These are phyloP conservation scores for Fusarium drepaniforme DNA, from an alignment of 2,329 filamentous ascomycete genomes.

Conservation along the genomic window DNA sequence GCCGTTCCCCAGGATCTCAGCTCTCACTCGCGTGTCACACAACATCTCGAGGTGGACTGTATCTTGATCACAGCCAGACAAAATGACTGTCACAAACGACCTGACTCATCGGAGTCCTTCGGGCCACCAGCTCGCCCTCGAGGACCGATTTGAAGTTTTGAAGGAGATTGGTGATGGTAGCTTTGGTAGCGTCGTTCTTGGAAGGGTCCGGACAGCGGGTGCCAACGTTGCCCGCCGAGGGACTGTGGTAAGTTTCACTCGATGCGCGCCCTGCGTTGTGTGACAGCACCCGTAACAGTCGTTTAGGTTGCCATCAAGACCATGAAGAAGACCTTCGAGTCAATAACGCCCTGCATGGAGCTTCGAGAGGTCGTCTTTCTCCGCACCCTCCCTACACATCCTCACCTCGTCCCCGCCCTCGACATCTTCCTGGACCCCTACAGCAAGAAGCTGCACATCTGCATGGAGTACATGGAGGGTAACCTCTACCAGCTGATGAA, in stretches of 20 bases:
- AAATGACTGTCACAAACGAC: slow-evolving; percentile 84
- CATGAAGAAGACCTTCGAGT: slow-evolving; percentile 99
- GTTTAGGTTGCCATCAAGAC: slow-evolving; percentile 96
- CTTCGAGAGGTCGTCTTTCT: slow-evolving; percentile 97
- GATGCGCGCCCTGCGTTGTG: slow-evolving; percentile 17
- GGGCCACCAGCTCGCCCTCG: slow-evolving; percentile 74
- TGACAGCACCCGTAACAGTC: slow-evolving; percentile 32
- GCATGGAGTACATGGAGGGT: slow-evolving; percentile 99
- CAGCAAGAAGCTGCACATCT: slow-evolving; percentile 96
- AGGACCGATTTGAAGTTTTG: slow-evolving; percentile 95
- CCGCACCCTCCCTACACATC: slow-evolving; percentile 86
- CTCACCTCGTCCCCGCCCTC: slow-evolving; percentile 94
- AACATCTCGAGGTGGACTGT: slow-evolving; percentile 34
- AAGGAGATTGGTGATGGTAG: slow-evolving; percentile 99
- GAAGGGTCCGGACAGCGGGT: slow-evolving; percentile 90
- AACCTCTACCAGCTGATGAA: slow-evolving; percentile 99
- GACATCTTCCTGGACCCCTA: slow-evolving; percentile 98
- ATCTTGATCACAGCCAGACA: slow-evolving; percentile 46
- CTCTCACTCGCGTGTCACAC: slow-evolving; percentile 30
- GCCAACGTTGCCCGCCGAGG: slow-evolving; percentile 89
- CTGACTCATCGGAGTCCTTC: slow-evolving; percentile 76
- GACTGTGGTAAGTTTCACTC: slow-evolving; percentile 79
- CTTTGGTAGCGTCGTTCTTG: slow-evolving; percentile 95
- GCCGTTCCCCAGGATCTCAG: slow-evolving; percentile 30
- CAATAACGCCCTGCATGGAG: slow-evolving; percentile 89